Base-by-base conservation (phyloP, 768 basidiomycete species). In the Auricularia auricula-judae region DNA sequence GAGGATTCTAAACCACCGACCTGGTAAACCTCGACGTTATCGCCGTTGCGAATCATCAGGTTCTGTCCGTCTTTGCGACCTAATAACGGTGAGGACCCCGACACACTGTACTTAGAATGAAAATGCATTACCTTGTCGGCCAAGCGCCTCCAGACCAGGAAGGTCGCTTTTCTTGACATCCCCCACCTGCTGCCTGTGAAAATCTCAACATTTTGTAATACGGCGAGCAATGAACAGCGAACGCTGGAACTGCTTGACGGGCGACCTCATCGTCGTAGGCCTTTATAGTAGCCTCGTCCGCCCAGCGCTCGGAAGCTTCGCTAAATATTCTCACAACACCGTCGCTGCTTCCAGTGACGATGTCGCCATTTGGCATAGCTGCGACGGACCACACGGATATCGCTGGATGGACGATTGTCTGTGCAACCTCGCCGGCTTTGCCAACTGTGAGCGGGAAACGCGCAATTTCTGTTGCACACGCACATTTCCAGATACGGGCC, bases 361-460 rank as follows among this genome's bases (percentile, higher is more conserved):
- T 90, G 73, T 98, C 96, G 39, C 90, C 87, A 66, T 93, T 93
- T 0, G 91, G 87, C 81, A 93, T 86, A 4, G 86, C 81, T 1
- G 91, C 86, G 16, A 96, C 91, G 2, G 90, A 78, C 97, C 97
- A 99, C 2, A 99, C 91, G n/a, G 96, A 98, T 64, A 96, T 91
- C 7, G 93, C 93, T 5, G 97, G 94, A 71, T 97, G 93, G 10
- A 91, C 83, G 66, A 99, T 85, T 10, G 88, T 89, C 74, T 99
- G 96, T 4, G 82, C 75, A 68, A 91, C 91, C 74, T 93, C 91
- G 14, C 91, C 94, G 68, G 93, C 95, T 91, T 42, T 35, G 23
- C 12, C 43, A 53, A 54, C 23, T 34, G 35, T 58, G 54, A 61
- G 47, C 21, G 47, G 29, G 14, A 29, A 56, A 61, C 53, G 62